Evolutionary conservation across 371 early-diverging fungal genomes (phyloP).

Genomic region (Mucor piriformis): DNA sequence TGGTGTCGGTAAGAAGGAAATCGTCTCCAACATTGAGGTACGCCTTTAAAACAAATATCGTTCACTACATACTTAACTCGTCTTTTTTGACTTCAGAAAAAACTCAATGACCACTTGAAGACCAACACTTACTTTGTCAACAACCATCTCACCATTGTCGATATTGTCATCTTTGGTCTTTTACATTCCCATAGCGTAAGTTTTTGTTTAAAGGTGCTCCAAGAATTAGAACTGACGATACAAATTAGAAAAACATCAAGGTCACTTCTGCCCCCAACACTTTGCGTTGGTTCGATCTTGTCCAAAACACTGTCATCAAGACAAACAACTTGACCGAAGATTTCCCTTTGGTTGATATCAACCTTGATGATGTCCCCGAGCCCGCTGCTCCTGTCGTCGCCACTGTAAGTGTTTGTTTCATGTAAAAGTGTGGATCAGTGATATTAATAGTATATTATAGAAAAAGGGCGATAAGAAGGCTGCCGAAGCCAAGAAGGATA

Average conservation of each 20-base stretch:
- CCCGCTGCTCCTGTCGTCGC: slow-evolving; percentile 45
- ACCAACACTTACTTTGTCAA: slow-evolving; percentile 67
- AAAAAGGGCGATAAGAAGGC: slow-evolving; percentile 41
- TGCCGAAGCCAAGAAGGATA: slow-evolving; percentile 28
- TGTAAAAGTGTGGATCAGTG: neutral
- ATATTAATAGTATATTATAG: slow-evolving; percentile 2
- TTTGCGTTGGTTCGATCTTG: slow-evolving; percentile 79
- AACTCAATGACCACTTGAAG: slow-evolving; percentile 68
- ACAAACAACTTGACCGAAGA: slow-evolving; percentile 50
- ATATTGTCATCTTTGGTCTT: slow-evolving; percentile 72
- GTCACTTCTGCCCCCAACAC: slow-evolving; percentile 55
- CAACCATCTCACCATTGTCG: slow-evolving; percentile 69
- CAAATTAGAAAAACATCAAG: slow-evolving; percentile 44
- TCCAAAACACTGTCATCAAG: slow-evolving; percentile 66
- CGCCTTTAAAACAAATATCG: too few relatives aligned
- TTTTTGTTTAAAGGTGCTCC: slow-evolving; percentile 18
- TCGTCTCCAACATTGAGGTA: slow-evolving; percentile 45
- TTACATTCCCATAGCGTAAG: slow-evolving; percentile 64
- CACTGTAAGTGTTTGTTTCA: slow-evolving; percentile 2
- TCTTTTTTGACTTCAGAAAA: slow-evolving; percentile 34
- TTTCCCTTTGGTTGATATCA: slow-evolving; percentile 58
- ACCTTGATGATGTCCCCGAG: slow-evolving; percentile 58
- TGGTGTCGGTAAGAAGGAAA: slow-evolving; percentile 42
- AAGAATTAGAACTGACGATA: neutral
- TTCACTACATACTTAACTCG: too few relatives aligned